Base-by-base conservation (phyloP, 83 land plant species). In the Larix sibirica region DNA sequence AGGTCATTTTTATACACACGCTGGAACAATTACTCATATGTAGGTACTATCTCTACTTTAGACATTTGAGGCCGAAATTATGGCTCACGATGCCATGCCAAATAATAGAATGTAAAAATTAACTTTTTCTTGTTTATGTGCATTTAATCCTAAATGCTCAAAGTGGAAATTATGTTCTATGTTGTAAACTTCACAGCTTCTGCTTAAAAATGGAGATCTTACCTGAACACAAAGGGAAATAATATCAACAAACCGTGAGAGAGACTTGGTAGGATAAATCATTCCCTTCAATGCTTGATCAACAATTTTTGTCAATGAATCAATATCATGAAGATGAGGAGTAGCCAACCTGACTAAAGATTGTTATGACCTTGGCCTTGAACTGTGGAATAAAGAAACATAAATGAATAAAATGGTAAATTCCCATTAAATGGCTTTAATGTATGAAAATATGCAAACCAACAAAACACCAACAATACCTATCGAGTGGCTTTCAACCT, bases 161-260 rank as follows among this genome's bases (percentile, higher is more conserved):
- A 64, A 64, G 10, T n/a, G 68, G 26, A n/a, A n/a, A n/a, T 14
- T 64, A 6, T n/a, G 24, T 64, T 24, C 26, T 64, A 64, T 9
- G 68, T 24, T n/a, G 26, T n/a, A 64, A 64, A 64, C 23, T n/a
- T n/a, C n/a, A n/a, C 68, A n/a, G 26, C 2, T 14, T 64, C 26
- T 12, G 10, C 56, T 50, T 50, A 50, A 50, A 42, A 50, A 50
- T 50, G 56, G 56, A 50, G 56, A 58, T 50, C 78, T 69, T 86
- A 95, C 98, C 93, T 95, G 98, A 17, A 95, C 96, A 83, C 98
- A 95, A 4, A 91, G 82, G 16, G 98, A 91, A 83, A 95, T 94
- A 74, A 95, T 89, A 75, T 95, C 98, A 4, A 96, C 98, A 86
- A 95, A 94, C 2, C 94, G 91, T 50, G 96, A 91, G 24, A 95